phyloP scores from a whole-genome alignment of 2,329 filamentous ascomycete species.

The Pseudogymnoascus sp. region DNA sequence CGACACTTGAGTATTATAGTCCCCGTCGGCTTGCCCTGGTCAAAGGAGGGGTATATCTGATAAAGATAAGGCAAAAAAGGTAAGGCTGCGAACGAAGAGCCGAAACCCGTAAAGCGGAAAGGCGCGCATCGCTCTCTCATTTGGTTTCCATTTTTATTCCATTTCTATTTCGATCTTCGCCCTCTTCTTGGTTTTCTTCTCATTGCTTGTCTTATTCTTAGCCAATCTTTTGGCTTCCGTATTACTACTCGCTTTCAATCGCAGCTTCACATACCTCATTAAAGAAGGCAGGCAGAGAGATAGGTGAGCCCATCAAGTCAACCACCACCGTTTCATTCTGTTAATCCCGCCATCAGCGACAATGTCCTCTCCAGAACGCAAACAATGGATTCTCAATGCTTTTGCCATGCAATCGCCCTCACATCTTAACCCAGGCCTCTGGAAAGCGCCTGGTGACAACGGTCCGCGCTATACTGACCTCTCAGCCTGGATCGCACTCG shows the following conservation, averaged over 20 bases:
- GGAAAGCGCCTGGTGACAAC: constrained; percentile 58
- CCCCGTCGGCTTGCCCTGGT: neutral
- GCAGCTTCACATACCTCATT: neutral
- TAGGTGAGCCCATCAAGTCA: neutral
- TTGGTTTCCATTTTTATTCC: neutral
- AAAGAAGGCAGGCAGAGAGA: neutral
- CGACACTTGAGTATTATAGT: neutral
- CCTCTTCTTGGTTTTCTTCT: neutral
- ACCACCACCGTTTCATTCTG: neutral
- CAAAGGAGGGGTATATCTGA: neutral
- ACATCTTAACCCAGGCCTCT: constrained; percentile 49
- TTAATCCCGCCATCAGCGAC: neutral
- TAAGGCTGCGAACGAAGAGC: neutral
- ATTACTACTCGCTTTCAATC: neutral
- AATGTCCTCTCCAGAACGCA: constrained; percentile 23
- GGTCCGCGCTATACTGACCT: constrained; percentile 56
- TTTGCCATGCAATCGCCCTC: constrained; percentile 44
- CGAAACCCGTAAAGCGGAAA: neutral
- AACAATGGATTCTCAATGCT: constrained; percentile 43
- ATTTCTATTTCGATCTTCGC: neutral
- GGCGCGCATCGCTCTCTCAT: neutral
- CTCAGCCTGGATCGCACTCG: constrained; percentile 54
- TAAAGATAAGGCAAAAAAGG: neutral
- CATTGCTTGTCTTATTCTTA: neutral
- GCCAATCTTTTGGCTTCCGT: neutral